Conservation (phyloP, 345 rosid species). For the Rubroshorea leprosula region DNA sequence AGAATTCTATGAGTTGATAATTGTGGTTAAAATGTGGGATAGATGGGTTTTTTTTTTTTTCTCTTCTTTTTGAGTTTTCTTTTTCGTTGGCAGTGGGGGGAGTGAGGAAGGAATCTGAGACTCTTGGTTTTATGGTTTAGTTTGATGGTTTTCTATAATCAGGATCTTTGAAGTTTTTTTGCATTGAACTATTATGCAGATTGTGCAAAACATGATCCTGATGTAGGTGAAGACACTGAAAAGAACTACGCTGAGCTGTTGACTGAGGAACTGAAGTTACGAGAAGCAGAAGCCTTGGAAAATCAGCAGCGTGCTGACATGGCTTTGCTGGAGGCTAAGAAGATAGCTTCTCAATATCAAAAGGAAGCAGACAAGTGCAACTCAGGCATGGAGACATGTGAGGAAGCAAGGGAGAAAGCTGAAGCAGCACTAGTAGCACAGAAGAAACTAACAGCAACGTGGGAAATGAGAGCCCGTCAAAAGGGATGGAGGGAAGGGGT, state of each 20-base stretch:
- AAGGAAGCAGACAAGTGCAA: constrained; percentile 98
- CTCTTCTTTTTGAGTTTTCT: too few relatives aligned
- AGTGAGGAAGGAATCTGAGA: too few relatives aligned
- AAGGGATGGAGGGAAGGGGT: constrained; percentile 81
- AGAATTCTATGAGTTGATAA: too few relatives aligned
- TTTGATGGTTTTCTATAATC: too few relatives aligned
- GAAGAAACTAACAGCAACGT: constrained; percentile 60
- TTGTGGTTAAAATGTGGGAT: too few relatives aligned
- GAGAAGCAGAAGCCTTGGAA: constrained; percentile 76
- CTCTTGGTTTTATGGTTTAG: too few relatives aligned
- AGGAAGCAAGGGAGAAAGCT: constrained; percentile 88
- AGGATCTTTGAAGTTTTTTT: too few relatives aligned
- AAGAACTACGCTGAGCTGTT: constrained; percentile 71
- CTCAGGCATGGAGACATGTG: constrained; percentile 97
- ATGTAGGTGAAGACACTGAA: too few relatives aligned
- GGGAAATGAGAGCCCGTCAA: constrained; percentile 86
- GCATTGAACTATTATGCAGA: too few relatives aligned
- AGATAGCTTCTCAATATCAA: constrained; percentile 81
- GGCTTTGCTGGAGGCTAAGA: constrained; percentile 91
- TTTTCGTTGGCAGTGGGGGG: too few relatives aligned
- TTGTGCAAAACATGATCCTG: too few relatives aligned
- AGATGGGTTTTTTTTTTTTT: too few relatives aligned
- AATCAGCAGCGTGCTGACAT: constrained; percentile 67
- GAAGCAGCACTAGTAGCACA: constrained; percentile 64
- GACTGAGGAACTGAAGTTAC: constrained; percentile 73